Evolutionary conservation across 2,329 filamentous ascomycete genomes (phyloP).

Genomic region (Arthrinium phaeospermum): DNA sequence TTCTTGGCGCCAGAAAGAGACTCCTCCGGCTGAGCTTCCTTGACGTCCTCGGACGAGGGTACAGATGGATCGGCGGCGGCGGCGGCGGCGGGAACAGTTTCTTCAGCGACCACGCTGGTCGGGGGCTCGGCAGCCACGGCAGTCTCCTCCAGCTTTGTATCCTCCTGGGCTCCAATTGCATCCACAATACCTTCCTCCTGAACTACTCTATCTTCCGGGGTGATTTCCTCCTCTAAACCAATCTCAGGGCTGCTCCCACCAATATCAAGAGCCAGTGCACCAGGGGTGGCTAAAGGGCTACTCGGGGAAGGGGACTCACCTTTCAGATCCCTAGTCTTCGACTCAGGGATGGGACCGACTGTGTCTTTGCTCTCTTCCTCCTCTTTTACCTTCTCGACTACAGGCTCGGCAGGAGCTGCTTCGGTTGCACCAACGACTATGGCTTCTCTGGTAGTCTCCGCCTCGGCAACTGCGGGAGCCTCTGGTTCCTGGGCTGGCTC

Average conservation of each 20-base stretch:
- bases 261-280: constrained; percentile 37
- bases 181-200: neutral
- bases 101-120: neutral
- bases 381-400: constrained; percentile 26
- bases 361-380: constrained; percentile 47
- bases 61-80: neutral
- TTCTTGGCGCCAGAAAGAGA: neutral
- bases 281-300: constrained; percentile 42
- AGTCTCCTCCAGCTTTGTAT: neutral
- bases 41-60: neutral
- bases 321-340: constrained; percentile 46
- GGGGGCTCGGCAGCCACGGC: neutral
- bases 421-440: neutral
- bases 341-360: constrained; percentile 44
- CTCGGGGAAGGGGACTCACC: constrained; percentile 47
- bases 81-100: neutral
- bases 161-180: neutral
- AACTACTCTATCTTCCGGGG: constrained; percentile 14
- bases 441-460: neutral
- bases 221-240: constrained; percentile 19
- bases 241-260: constrained; percentile 32
- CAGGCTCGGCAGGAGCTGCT: neutral
- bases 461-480: constrained; percentile 1
- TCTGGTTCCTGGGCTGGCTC: constrained; percentile 12
- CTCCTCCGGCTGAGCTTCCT: neutral